Base-by-base conservation (phyloP, 108 stramenopile species). In the Craspedostauros australis region DNA sequence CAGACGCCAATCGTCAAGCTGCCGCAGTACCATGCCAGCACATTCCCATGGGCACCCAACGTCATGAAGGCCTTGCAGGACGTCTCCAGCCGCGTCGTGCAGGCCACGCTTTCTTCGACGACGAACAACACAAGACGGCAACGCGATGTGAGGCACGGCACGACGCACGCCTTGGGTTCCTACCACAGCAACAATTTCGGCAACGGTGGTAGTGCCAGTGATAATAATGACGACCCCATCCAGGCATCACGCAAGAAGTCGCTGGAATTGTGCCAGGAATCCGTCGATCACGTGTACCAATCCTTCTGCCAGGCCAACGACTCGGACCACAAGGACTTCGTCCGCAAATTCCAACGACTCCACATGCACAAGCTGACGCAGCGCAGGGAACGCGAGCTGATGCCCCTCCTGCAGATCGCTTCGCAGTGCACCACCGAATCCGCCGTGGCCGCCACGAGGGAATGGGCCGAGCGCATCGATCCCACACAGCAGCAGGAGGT, bases 1-100 rank as follows among this genome's bases (percentile, higher is more conserved):
- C 63, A 64, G 28, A 49, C 46, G 2, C 63, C 63, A 2, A 29
- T n/a, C n/a, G n/a, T 64, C 11, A 18, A 41, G 14, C 4, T 64
- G 15, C 24, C 36, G n/a, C 36, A 55, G 34, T 14, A 54, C 21
- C 47, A 43, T 28, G 31, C 56, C 1, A 47, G 23, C 4, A 47
- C 54, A 23, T 64, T 64, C 42, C 63, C 63, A 19, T 64, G 63
- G 63, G 50, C 54, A 32, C 39, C 54, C 23, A 29, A 39, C 3
- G 42, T 64, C 25, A 54, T 22, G 24, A 9, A 44, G 19, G 63
- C 63, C 12, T 37, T 64, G 11, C 36, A 44, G 14, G 51, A 56
- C 29, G 63, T 64, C 24, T 49, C 38, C 16, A n/a, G n/a, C n/a
- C n/a, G n/a, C n/a, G n/a, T n/a, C n/a, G n/a, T n/a, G n/a, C n/a